Evolutionary conservation across 441 rosid genomes (phyloP).

Genomic region (Arabidopsis lyrata): DNA sequence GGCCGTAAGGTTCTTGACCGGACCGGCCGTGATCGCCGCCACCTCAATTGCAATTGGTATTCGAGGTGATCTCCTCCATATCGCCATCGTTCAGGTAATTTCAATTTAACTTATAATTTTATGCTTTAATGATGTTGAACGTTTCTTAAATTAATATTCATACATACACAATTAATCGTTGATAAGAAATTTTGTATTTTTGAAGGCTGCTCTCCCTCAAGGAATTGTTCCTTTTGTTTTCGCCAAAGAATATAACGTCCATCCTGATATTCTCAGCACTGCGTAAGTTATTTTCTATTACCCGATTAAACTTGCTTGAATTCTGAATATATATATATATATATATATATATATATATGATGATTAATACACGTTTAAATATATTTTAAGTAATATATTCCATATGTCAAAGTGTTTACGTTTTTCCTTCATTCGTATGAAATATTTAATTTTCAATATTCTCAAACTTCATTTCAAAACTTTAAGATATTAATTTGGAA

Average conservation of each 20-base stretch:
- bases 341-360: background rate
- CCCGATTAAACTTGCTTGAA: background rate
- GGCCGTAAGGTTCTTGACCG: slow-evolving; percentile 91
- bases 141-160: background rate
- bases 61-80: slow-evolving; percentile 79
- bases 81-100: slow-evolving; percentile 80
- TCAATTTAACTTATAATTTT: background rate
- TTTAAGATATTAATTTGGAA: background rate
- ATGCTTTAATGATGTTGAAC: background rate
- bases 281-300: slow-evolving; percentile 60
- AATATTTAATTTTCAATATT: background rate
- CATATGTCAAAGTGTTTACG: background rate
- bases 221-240: slow-evolving; percentile 91
- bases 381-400: background rate
- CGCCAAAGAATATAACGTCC: slow-evolving; percentile 89
- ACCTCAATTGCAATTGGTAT: slow-evolving; percentile 85
- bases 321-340: background rate
- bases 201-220: slow-evolving; percentile 94
- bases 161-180: background rate
- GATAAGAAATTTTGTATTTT: background rate
- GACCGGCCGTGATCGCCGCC: slow-evolving; percentile 95
- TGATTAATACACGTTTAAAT: background rate
- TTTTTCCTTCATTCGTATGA: background rate
- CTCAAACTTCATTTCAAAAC: slow-evolving; percentile 14
- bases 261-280: slow-evolving; percentile 89